These are phyloP conservation scores for Dipteronia sinensis DNA, from an alignment of 345 rosid species.

Conservation along the genomic window DNA sequence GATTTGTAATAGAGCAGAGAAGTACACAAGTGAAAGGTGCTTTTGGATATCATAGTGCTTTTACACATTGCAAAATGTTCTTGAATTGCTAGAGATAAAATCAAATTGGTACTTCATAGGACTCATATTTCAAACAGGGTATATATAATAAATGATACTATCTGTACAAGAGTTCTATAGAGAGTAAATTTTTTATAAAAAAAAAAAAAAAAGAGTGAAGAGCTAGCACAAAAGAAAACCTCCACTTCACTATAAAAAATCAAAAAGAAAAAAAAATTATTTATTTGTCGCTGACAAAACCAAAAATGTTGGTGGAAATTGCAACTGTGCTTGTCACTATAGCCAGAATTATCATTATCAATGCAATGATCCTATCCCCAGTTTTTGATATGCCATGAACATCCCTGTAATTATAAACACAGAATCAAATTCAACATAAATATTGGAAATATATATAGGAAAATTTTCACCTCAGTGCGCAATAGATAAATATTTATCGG, in stretches of 20 bases:
- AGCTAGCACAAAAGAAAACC: not conserved
- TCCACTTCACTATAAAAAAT: not conserved
- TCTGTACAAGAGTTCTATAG: not conserved
- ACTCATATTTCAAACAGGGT: not conserved
- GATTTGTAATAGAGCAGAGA: not conserved
- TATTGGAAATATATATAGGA: too few species aligned
- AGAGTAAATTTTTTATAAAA: too few species aligned
- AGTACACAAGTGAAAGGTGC: not conserved
- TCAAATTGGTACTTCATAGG: not conserved
- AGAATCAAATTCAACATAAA: too few species aligned
- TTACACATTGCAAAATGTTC: not conserved
- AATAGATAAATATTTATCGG: too few species aligned
- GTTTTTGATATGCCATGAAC: slow-evolving; percentile 43
- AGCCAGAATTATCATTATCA: slow-evolving; percentile 48
- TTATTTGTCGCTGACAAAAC: slow-evolving; percentile 22
- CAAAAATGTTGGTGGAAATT: slow-evolving; percentile 45
- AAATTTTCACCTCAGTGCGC: too few species aligned
- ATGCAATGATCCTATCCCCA: slow-evolving; percentile 38
- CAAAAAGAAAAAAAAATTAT: not conserved
- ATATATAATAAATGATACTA: not conserved
- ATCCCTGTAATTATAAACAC: slow-evolving; percentile 41
- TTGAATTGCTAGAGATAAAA: not conserved
- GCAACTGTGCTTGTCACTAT: slow-evolving; percentile 49
- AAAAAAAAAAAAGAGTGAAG: not conserved
- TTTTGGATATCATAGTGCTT: not conserved